These are phyloP conservation scores for Hysterium pulicare DNA, from an alignment of 2,329 filamentous ascomycete genomes.

Conservation along the genomic window DNA sequence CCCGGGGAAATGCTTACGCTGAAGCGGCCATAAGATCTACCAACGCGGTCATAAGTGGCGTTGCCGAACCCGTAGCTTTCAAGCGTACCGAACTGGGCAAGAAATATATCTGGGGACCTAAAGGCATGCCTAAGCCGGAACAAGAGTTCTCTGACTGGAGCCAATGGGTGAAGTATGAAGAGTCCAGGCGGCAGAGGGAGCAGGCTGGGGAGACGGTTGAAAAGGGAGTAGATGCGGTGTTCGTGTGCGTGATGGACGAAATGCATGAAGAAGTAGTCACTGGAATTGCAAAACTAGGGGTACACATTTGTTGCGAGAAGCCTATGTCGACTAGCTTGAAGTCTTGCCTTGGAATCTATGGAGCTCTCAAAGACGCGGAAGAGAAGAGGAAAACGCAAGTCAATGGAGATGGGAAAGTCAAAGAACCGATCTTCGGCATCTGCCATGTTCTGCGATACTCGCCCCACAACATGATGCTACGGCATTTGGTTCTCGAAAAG, in stretches of 20 bases:
- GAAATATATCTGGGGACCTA: conserved; percentile 67
- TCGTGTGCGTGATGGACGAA: conserved; percentile 80
- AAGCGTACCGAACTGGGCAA: conserved; percentile 70
- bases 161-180: conserved; percentile 73
- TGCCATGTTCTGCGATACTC: conserved; percentile 93
- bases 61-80: conserved; percentile 77
- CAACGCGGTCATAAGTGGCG: conserved; percentile 64
- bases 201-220: conserved; percentile 13
- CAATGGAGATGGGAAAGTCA: conserved; percentile 23
- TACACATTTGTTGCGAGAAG: conserved; percentile 95
- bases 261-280: conserved; percentile 79
- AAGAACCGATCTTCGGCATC: conserved; percentile 69
- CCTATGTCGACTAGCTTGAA: conserved; percentile 75
- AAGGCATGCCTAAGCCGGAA: conserved; percentile 50
- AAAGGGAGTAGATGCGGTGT: conserved; percentile 53
- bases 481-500: conserved; percentile 72
- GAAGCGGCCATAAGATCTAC: conserved; percentile 16
- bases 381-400: conserved; percentile 16
- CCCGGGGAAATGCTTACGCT: conserved; percentile 37
- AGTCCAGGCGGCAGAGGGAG: conserved; percentile 53
- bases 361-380: conserved; percentile 43
- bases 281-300: conserved; percentile 62
- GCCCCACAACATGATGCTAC: conserved; percentile 83
- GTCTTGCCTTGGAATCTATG: conserved; percentile 75
- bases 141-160: conserved; percentile 72